A percentile compares a stretch with the other conserved stretches of the same genome.
Evolutionary conservation across 257 asterid species (phyloP).

Genomic region (Leonotis leonurus): DNA sequence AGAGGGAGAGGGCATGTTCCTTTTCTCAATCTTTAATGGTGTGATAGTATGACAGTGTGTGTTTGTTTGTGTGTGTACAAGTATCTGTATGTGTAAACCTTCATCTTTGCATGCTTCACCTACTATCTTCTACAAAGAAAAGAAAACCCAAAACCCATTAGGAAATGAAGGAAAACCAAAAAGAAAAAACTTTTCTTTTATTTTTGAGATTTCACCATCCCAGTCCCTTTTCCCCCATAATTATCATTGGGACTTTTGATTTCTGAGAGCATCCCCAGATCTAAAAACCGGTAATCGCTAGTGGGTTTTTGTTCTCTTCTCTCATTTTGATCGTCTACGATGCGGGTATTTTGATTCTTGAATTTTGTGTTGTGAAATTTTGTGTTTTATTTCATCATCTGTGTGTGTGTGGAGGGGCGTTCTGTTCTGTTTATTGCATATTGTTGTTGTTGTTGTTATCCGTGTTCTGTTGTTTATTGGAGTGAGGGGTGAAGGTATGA

Average conservation of each 20-base stretch:
- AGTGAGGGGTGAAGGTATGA: slow-evolving; percentile 19
- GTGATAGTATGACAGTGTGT: slow-evolving; percentile 20
- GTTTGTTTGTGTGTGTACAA: slow-evolving; percentile 8
- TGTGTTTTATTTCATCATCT: neutral
- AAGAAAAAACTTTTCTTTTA: neutral
- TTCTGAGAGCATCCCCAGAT: slow-evolving; percentile 16
- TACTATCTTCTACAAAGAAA: neutral
- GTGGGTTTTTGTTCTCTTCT: slow-evolving; percentile 9
- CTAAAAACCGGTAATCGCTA: slow-evolving; percentile 9
- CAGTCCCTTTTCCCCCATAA: slow-evolving; percentile 5
- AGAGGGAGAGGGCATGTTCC: slow-evolving; percentile 6
- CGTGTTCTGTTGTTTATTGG: slow-evolving; percentile 20
- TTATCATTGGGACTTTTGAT: slow-evolving; percentile 5
- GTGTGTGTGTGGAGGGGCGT: neutral
- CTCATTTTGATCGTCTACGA: slow-evolving; percentile 3
- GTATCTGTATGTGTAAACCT: slow-evolving; percentile 23
- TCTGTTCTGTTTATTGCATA: neutral
- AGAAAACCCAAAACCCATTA: slow-evolving; percentile 21
- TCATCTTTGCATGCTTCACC: slow-evolving; percentile 29
- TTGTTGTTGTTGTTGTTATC: neutral
- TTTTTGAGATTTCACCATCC: slow-evolving; percentile 11
- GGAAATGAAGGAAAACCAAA: slow-evolving; percentile 6
- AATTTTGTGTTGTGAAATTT: too few relatives aligned
- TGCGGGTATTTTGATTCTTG: slow-evolving; percentile 5
- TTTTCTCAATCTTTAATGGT: slow-evolving; percentile 17